These are phyloP conservation scores for Gossypium lobatum DNA, from an alignment of 441 rosid species.

Conservation along the genomic window DNA sequence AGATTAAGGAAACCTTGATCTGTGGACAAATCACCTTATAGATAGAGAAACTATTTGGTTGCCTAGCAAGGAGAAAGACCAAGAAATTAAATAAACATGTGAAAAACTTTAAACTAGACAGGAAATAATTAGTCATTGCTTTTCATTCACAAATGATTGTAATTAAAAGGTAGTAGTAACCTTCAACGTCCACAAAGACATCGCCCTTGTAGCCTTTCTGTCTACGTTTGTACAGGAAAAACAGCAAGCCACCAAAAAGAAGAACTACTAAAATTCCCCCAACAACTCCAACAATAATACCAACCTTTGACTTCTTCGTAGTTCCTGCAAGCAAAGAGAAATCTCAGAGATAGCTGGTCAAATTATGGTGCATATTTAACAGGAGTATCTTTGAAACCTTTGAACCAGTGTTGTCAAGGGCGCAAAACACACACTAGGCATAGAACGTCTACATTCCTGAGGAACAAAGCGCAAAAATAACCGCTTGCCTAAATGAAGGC, in stretches of 20 bases:
- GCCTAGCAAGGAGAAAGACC: background rate
- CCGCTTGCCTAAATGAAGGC: background rate
- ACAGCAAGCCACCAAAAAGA: slow-evolving; percentile 47
- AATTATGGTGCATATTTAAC: background rate
- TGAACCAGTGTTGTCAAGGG: background rate
- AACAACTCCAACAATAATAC: slow-evolving; percentile 66
- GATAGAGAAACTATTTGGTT: slow-evolving; percentile 1
- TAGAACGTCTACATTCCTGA: background rate
- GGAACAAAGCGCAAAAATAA: background rate
- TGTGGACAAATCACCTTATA: background rate
- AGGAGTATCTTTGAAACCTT: slow-evolving; percentile 9
- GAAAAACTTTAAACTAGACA: background rate
- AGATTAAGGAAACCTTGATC: background rate
- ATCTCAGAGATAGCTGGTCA: slow-evolving; percentile 5
- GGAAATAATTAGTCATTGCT: background rate
- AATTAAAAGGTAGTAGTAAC: slow-evolving; percentile 29
- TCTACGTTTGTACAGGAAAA: slow-evolving; percentile 55
- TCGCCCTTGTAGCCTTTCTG: slow-evolving; percentile 65
- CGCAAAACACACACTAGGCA: background rate
- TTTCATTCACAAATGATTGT: background rate
- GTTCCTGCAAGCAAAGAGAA: slow-evolving; percentile 39
- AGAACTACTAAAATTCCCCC: slow-evolving; percentile 52
- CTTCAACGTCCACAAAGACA: slow-evolving; percentile 83
- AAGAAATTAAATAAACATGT: background rate
- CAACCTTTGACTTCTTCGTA: slow-evolving; percentile 68